These are phyloP conservation scores for Metschnikowia colocasiae DNA, from an alignment of 805 yeast species.

Conservation along the genomic window DNA sequence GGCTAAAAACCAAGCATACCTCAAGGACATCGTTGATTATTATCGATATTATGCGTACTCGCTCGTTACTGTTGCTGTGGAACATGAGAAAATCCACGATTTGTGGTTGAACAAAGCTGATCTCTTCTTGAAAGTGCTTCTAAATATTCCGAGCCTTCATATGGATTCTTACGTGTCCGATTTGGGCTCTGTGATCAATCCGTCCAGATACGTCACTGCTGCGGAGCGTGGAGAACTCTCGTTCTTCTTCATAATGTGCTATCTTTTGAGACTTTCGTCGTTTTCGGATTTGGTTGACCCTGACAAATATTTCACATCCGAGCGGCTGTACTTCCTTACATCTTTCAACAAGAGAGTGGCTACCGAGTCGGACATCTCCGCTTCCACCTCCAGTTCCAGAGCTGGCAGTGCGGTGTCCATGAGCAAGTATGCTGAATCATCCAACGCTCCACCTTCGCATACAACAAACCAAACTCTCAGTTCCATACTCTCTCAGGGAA, in stretches of 20 bases:
- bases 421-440: conserved; percentile 3
- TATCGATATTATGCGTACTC: conserved; percentile 15
- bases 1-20: conserved; percentile 5
- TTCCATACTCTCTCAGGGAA: conserved; percentile 15
- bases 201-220: conserved; percentile 7
- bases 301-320: conserved; percentile 6
- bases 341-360: conserved; percentile 13
- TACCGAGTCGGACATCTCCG: conserved; percentile 16
- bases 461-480: conserved; percentile 7
- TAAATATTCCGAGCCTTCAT: conserved; percentile 16
- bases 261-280: conserved; percentile 9
- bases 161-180: conserved; percentile 11
- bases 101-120: conserved; percentile 12
- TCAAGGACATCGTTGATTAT: conserved; percentile 13
- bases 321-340: conserved; percentile 10
- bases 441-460: neutral
- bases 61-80: conserved; percentile 12
- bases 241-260: conserved; percentile 14
- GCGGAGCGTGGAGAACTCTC: conserved; percentile 17
- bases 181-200: neutral
- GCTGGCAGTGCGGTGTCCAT: conserved; percentile 16
- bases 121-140: conserved; percentile 12
- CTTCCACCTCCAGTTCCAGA: conserved; percentile 16
- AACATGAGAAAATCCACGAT: conserved; percentile 9
- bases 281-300: conserved; percentile 10